These are phyloP conservation scores for Candida nemodendra DNA, from an alignment of 805 yeast species.

Conservation along the genomic window DNA sequence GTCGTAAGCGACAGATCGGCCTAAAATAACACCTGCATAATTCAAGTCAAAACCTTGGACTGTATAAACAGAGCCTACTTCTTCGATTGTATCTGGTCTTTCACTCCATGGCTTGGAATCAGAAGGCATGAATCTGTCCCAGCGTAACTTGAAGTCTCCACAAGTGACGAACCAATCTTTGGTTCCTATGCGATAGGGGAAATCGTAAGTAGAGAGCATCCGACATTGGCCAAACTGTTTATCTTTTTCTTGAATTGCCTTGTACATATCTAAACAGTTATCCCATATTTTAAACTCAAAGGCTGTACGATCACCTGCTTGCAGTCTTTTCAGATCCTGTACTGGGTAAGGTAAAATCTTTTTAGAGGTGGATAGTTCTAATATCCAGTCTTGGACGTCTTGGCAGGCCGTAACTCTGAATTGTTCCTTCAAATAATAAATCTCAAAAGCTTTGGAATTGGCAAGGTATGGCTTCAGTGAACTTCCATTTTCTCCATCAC, in stretches of 20 bases:
- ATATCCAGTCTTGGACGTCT: slow-evolving; percentile 43
- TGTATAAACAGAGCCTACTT: slow-evolving; percentile 49
- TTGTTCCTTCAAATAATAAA: slow-evolving; percentile 36
- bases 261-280: slow-evolving; percentile 42
- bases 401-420: slow-evolving; percentile 41
- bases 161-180: slow-evolving; percentile 45
- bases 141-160: slow-evolving; percentile 43
- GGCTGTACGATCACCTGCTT: slow-evolving; percentile 14
- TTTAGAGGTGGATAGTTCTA: slow-evolving; percentile 33
- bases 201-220: slow-evolving; percentile 44
- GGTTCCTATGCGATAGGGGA: slow-evolving; percentile 44
- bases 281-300: slow-evolving; percentile 37
- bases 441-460: slow-evolving; percentile 10
- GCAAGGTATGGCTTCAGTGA: slow-evolving; percentile 23
- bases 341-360: slow-evolving; percentile 36
- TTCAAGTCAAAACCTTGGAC: slow-evolving; percentile 48
- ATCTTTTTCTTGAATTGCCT: slow-evolving; percentile 31
- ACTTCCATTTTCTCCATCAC: slow-evolving; percentile 34
- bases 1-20: slow-evolving; percentile 43
- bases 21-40: slow-evolving; percentile 46
- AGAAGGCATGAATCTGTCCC: slow-evolving; percentile 46
- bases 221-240: slow-evolving; percentile 40
- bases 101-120: slow-evolving; percentile 45
- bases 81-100: slow-evolving; percentile 43
- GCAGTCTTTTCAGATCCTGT: slow-evolving; percentile 9